These are phyloP conservation scores for Condylostoma magnum DNA, from an alignment of 169 alveolate genomes.

Conservation along the genomic window DNA sequence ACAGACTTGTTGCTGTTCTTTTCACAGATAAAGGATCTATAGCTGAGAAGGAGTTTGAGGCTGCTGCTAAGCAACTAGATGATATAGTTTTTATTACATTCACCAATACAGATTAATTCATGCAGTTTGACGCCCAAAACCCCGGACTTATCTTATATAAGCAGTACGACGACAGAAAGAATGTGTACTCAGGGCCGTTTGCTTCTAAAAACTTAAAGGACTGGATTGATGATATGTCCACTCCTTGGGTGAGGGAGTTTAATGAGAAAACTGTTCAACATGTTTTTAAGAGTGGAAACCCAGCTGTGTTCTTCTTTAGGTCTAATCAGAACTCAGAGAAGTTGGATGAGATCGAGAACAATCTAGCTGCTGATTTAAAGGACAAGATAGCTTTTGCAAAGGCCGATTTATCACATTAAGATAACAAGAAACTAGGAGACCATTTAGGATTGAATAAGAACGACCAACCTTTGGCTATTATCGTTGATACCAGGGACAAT, in stretches of 20 bases:
- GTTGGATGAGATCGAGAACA: background rate
- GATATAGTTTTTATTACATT: too few relatives aligned
- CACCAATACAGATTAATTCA: background rate
- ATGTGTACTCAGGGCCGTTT: background rate
- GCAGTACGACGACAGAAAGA: slow-evolving; percentile 18
- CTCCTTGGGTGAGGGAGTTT: slow-evolving; percentile 3
- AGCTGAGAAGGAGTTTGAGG: too few relatives aligned
- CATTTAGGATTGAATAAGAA: background rate
- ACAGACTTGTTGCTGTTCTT: too few relatives aligned
- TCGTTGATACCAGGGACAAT: background rate
- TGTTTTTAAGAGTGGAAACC: background rate
- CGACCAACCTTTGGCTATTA: background rate
- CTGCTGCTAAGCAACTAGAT: too few relatives aligned
- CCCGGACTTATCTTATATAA: slow-evolving; percentile 7
- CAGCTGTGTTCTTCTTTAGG: background rate
- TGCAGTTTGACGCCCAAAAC: background rate
- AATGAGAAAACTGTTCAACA: background rate
- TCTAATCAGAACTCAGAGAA: background rate
- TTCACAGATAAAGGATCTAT: too few relatives aligned
- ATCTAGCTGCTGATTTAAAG: background rate
- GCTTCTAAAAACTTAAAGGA: background rate
- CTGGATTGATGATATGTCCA: background rate
- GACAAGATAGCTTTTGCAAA: background rate
- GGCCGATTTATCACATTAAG: background rate
- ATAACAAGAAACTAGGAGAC: background rate